Evolutionary conservation across 2,329 filamentous ascomycete species (phyloP).

Genomic region (Fusarium piperis): DNA sequence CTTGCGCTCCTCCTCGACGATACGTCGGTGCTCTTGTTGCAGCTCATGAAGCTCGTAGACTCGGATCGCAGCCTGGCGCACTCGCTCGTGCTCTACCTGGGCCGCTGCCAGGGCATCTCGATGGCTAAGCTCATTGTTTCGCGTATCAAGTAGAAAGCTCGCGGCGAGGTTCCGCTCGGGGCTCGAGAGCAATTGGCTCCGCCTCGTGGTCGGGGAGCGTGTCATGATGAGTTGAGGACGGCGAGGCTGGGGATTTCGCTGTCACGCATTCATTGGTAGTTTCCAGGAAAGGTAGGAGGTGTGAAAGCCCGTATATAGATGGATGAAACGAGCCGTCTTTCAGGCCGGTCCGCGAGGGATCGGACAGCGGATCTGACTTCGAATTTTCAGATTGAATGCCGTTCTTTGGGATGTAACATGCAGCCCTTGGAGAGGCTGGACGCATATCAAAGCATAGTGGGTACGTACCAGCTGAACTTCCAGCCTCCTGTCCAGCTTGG

Average conservation of each 20-base stretch:
- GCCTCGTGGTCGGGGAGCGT: slow-evolving; percentile 54
- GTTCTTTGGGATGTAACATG: slow-evolving; percentile 35
- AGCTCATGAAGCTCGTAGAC: slow-evolving; percentile 60
- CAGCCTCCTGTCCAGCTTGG: neutral
- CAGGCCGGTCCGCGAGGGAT: neutral
- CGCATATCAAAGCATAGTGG: slow-evolving; percentile 32
- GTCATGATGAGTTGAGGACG: slow-evolving; percentile 49
- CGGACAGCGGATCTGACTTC: slow-evolving; percentile 1
- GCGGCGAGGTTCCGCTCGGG: slow-evolving; percentile 61
- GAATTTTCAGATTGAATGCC: slow-evolving; percentile 13
- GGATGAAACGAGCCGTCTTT: neutral
- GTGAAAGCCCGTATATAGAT: neutral
- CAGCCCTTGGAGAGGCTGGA: slow-evolving; percentile 34
- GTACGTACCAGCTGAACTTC: slow-evolving; percentile 26
- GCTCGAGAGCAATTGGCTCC: slow-evolving; percentile 52
- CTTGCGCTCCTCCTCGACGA: slow-evolving; percentile 56
- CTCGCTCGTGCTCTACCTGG: slow-evolving; percentile 71
- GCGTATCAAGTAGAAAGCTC: slow-evolving; percentile 68
- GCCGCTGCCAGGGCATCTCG: slow-evolving; percentile 73
- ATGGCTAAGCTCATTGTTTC: slow-evolving; percentile 71
- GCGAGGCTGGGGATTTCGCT: slow-evolving; percentile 20
- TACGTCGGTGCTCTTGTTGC: slow-evolving; percentile 55
- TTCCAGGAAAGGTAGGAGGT: neutral
- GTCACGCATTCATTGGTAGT: slow-evolving; percentile 36
- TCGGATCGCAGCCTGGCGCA: slow-evolving; percentile 62